A percentile compares a stretch with the other conserved stretches of the same genome.
These are phyloP conservation scores for Closterium sp. DNA, from an alignment of 139 green algal genomes.

Conservation along the genomic window DNA sequence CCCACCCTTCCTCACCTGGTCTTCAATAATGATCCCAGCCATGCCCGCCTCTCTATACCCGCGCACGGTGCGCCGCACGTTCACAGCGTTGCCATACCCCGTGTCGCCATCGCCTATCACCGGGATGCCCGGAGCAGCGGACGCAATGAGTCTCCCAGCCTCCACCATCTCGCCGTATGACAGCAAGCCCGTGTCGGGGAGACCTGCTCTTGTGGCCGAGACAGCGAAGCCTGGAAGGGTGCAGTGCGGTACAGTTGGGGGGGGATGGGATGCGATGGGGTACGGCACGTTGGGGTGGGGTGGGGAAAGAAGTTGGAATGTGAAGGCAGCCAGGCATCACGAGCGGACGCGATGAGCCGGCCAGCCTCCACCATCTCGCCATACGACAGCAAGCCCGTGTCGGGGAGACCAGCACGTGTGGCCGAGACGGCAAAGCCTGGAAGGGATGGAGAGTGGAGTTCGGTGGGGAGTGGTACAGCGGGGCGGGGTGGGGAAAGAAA, in stretches of 20 bases:
- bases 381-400: constrained; percentile 40
- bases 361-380: constrained; percentile 39
- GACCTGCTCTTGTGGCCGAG: constrained; percentile 29
- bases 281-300: too few species aligned
- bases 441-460: too few species aligned
- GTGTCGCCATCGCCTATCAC: constrained; percentile 97
- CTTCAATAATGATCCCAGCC: constrained; percentile 92
- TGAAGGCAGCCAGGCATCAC: too few species aligned
- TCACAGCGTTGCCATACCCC: constrained; percentile 93
- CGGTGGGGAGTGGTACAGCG: too few species aligned
- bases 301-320: not conserved
- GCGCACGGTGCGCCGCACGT: constrained; percentile 84
- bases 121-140: constrained; percentile 49
- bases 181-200: constrained; percentile 46
- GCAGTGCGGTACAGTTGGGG: not conserved
- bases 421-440: constrained; percentile 44
- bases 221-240: constrained; percentile 41
- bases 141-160: constrained; percentile 9
- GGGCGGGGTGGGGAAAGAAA: too few species aligned
- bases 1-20: constrained; percentile 64
- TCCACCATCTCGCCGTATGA: constrained; percentile 51
- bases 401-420: constrained; percentile 27
- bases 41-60: constrained; percentile 80
- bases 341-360: constrained; percentile 15
- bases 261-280: too few species aligned